These are phyloP conservation scores for Labyrinthula sp. DNA, from an alignment of 352 stramenopile genomes.

Conservation along the genomic window DNA sequence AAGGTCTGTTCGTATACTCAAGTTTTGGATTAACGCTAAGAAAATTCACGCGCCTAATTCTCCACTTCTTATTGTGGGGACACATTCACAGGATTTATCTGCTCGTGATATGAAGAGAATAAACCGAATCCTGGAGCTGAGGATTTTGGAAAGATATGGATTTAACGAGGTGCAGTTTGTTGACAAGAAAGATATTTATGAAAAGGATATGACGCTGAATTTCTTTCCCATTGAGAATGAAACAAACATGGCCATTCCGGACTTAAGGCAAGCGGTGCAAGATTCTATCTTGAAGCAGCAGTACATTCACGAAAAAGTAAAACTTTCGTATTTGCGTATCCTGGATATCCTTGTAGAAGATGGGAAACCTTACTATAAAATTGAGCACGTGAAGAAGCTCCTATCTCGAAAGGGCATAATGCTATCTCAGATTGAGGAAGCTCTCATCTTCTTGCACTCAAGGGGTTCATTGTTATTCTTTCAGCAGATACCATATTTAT, in stretches of 20 bases:
- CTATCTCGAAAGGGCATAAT: no score
- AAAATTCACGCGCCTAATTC: slow-evolving; percentile 6
- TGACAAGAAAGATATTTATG: slow-evolving; percentile 1
- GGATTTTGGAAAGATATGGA: not conserved
- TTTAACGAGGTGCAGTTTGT: slow-evolving; percentile 1
- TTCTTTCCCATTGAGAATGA: slow-evolving; percentile 28
- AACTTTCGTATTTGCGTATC: slow-evolving; percentile 12
- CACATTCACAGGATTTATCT: slow-evolving; percentile 1
- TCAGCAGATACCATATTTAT: no score
- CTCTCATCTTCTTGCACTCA: no score
- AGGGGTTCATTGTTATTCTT: no score
- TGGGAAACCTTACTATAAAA: not conserved
- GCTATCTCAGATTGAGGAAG: no score
- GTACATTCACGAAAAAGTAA: slow-evolving; percentile 25
- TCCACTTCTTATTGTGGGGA: slow-evolving; percentile 21
- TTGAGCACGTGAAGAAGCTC: slow-evolving; percentile 5
- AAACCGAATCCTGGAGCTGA: slow-evolving; percentile 2
- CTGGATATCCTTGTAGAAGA: slow-evolving; percentile 11
- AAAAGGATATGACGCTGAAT: no score
- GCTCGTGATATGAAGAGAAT: slow-evolving; percentile 2
- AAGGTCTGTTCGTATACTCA: no score
- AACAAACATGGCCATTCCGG: no score
- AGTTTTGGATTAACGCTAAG: slow-evolving; percentile 23
- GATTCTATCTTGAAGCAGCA: not conserved
- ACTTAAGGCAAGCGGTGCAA: slow-evolving; percentile 5